Conservation (phyloP, 805 yeast species). For the Wickerhamiella azymoides region DNA sequence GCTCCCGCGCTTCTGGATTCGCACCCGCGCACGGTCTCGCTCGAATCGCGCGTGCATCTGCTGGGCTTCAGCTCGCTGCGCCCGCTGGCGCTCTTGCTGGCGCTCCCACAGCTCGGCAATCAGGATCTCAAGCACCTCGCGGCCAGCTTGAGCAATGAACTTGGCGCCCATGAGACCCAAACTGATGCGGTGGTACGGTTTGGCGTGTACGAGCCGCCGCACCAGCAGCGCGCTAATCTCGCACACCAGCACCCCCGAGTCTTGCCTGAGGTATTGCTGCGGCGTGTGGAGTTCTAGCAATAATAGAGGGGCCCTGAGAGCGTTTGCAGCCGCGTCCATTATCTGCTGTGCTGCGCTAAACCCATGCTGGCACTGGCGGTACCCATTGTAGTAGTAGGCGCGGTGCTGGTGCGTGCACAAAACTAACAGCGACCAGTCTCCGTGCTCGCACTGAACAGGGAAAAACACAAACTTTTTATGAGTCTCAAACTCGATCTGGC, state of each 20-base stretch:
- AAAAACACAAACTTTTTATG: conserved; percentile 37
- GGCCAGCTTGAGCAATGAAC: conserved; percentile 11
- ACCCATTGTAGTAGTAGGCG: conserved; percentile 7
- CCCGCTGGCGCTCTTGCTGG: too few species aligned
- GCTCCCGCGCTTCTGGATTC: too few species aligned
- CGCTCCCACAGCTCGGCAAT: not conserved
- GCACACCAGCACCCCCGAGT: conserved; percentile 34
- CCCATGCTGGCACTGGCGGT: conserved; percentile 2
- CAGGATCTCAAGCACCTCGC: conserved; percentile 5
- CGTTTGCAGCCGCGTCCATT: not conserved
- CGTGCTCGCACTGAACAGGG: conserved; percentile 43
- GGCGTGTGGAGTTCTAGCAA: conserved; percentile 31
- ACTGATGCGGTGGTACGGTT: conserved; percentile 16
- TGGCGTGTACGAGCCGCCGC: conserved; percentile 15
- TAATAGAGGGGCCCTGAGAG: not conserved
- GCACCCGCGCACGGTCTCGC: too few species aligned
- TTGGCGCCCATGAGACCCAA: conserved; percentile 23
- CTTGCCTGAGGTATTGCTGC: conserved; percentile 37
- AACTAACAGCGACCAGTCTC: conserved; percentile 22
- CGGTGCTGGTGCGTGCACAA: not conserved
- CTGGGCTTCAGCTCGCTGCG: too few species aligned
- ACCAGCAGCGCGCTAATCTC: conserved; percentile 22
- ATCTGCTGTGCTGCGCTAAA: not conserved
- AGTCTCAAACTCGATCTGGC: not conserved
- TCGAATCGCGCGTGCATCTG: too few species aligned